phyloP scores from a whole-genome alignment of 2,329 filamentous ascomycete species.

The Cladosporium sp. region DNA sequence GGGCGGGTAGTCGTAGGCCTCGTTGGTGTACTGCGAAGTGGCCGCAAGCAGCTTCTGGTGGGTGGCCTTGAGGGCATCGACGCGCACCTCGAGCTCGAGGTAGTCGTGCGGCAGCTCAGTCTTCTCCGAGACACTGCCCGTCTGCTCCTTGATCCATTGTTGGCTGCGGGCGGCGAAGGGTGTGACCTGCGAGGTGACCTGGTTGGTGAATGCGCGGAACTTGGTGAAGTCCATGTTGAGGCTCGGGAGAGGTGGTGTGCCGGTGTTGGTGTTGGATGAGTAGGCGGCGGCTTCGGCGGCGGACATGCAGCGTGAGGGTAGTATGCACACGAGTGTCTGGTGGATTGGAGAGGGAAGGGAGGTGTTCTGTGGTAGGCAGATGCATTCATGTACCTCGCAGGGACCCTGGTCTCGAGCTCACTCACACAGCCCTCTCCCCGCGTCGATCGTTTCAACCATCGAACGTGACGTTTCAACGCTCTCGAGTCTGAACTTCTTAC shows the following conservation, averaged over 20 bases:
- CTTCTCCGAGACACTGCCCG: conserved; percentile 95
- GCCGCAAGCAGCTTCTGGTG: conserved; percentile 97
- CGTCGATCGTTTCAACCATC: conserved; percentile 1
- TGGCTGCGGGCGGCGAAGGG: conserved; percentile 92
- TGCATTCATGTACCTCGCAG: neutral
- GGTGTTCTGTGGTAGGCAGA: neutral
- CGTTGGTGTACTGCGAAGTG: conserved; percentile 93
- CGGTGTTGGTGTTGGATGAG: conserved; percentile 9
- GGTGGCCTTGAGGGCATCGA: conserved; percentile 94
- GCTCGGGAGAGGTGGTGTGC: neutral
- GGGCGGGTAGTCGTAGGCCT: conserved; percentile 86
- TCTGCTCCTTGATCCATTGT: conserved; percentile 97
- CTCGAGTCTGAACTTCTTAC: neutral
- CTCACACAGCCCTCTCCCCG: conserved; percentile 7
- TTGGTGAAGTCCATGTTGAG: conserved; percentile 60
- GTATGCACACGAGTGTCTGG: neutral
- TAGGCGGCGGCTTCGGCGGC: conserved; percentile 16
- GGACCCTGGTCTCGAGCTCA: conserved; percentile 1
- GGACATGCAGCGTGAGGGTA: conserved; percentile 11
- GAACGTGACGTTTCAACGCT: neutral
- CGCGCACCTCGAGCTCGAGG: conserved; percentile 96
- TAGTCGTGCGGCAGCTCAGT: conserved; percentile 97
- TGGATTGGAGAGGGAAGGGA: neutral
- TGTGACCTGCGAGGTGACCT: conserved; percentile 76
- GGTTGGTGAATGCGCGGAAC: conserved; percentile 65